phyloP scores from a whole-genome alignment of 306 rosid genomes.

The Vigna hirtella region DNA sequence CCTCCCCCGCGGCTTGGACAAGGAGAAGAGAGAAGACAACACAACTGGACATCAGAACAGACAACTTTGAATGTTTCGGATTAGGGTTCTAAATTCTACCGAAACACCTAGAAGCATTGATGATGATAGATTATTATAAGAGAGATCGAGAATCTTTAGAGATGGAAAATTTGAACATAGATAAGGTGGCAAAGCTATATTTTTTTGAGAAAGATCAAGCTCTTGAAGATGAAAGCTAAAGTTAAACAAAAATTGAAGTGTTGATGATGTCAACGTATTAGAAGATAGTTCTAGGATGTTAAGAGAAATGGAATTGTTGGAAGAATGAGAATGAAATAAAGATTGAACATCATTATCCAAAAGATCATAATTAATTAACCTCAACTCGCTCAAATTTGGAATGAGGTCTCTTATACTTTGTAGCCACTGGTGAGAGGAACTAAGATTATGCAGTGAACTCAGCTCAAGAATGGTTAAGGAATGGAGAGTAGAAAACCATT shows the following conservation, averaged over 20 bases:
- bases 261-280: not conserved
- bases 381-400: conserved; percentile 3
- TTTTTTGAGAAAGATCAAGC: not conserved
- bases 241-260: not conserved
- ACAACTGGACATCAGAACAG: too few relatives aligned
- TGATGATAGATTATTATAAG: not conserved
- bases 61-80: too few relatives aligned
- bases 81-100: too few relatives aligned
- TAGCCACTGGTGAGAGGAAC: not conserved
- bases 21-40: too few relatives aligned
- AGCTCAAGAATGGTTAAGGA: too few relatives aligned
- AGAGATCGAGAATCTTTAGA: not conserved
- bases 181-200: not conserved
- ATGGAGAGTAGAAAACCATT: too few relatives aligned
- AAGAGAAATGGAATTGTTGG: not conserved
- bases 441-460: not conserved
- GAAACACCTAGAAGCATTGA: not conserved
- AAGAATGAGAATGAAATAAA: not conserved
- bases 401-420: not conserved
- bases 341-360: not conserved
- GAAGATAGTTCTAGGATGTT: not conserved
- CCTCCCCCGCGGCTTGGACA: too few relatives aligned
- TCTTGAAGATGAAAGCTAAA: not conserved
- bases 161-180: not conserved
- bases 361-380: not conserved